Evolutionary conservation across 2,329 filamentous ascomycete genomes (phyloP).

Genomic region (Trichoderma sp.): DNA sequence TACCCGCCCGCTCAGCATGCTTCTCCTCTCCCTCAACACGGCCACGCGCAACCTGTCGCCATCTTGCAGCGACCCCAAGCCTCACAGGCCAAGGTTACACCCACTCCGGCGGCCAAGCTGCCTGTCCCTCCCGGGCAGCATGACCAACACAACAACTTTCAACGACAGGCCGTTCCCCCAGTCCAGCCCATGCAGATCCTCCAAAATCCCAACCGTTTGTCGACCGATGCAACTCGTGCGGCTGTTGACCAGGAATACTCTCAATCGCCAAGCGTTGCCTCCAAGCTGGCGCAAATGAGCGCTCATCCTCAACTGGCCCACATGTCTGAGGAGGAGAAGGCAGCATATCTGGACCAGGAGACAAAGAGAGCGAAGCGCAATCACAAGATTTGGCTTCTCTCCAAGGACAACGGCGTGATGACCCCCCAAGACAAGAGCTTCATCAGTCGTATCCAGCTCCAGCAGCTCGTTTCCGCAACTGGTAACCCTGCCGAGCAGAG

Average conservation of each 20-base stretch:
- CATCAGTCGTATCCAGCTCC: conserved; percentile 94
- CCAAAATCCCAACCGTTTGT: conserved; percentile 73
- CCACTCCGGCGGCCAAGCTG: conserved; percentile 36
- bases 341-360: conserved; percentile 83
- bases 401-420: conserved; percentile 95
- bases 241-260: conserved; percentile 44
- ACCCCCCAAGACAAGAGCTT: conserved; percentile 99
- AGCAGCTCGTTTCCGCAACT: conserved; percentile 91
- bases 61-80: conserved; percentile 58
- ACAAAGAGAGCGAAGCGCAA: conserved; percentile 95
- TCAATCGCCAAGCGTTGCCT: conserved; percentile 55
- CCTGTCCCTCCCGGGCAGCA: conserved; percentile 30
- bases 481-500: conserved; percentile 81
- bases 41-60: conserved; percentile 53
- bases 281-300: conserved; percentile 38
- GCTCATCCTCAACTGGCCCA: conserved; percentile 57
- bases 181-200: conserved; percentile 72
- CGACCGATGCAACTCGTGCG: conserved; percentile 48
- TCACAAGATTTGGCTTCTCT: conserved; percentile 93
- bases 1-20: conserved; percentile 30
- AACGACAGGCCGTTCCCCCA: conserved; percentile 41
- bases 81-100: conserved; percentile 42
- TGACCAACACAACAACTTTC: conserved; percentile 34
- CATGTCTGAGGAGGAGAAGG: conserved; percentile 81
- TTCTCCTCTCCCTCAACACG: conserved; percentile 29